Conservation (phyloP, 1,284 basidiomycete genomes). For the Hemileia vastatrix region DNA sequence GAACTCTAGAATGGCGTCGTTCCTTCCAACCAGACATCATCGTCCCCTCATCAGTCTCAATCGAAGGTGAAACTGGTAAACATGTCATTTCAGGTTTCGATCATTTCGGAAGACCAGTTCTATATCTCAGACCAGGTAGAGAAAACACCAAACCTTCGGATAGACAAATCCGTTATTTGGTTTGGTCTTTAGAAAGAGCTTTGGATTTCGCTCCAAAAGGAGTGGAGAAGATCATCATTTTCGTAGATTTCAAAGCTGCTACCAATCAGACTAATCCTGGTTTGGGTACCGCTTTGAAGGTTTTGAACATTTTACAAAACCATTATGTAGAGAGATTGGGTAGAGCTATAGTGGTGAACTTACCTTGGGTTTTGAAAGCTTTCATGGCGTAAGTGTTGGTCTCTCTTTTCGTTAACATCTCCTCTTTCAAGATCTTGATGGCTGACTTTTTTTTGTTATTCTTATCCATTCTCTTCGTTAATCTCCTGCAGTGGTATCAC, state of each 20-base stretch:
- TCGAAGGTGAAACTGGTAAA: conserved; percentile 39
- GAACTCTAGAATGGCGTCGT: conserved; percentile 39
- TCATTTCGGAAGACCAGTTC: conserved; percentile 32
- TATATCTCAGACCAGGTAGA: conserved; percentile 37
- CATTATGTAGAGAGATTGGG: conserved; percentile 86
- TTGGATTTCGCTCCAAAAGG: conserved; percentile 45
- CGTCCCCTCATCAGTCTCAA: conserved; percentile 32
- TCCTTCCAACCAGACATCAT: conserved; percentile 39
- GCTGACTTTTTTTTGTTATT: conserved; percentile 73
- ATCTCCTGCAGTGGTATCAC: conserved; percentile 74
- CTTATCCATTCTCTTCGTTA: too few species aligned
- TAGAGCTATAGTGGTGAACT: conserved; percentile 70
- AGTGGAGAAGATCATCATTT: conserved; percentile 37
- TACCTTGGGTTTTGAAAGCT: conserved; percentile 49
- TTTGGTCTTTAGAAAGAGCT: conserved; percentile 46
- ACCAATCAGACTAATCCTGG: not conserved
- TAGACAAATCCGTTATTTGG: conserved; percentile 45
- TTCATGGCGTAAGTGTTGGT: not conserved
- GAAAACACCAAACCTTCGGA: conserved; percentile 34
- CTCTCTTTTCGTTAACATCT: conserved; percentile 11
- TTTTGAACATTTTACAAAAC: conserved; percentile 72
- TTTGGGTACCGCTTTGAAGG: conserved; percentile 45
- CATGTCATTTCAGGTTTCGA: conserved; percentile 40
- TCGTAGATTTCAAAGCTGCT: conserved; percentile 5
- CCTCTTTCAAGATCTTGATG: conserved; percentile 47